A percentile compares a stretch with the other conserved stretches of the same genome.
Conservation (phyloP, 352 stramenopile species). For the Globisporangium camurandrum region DNA sequence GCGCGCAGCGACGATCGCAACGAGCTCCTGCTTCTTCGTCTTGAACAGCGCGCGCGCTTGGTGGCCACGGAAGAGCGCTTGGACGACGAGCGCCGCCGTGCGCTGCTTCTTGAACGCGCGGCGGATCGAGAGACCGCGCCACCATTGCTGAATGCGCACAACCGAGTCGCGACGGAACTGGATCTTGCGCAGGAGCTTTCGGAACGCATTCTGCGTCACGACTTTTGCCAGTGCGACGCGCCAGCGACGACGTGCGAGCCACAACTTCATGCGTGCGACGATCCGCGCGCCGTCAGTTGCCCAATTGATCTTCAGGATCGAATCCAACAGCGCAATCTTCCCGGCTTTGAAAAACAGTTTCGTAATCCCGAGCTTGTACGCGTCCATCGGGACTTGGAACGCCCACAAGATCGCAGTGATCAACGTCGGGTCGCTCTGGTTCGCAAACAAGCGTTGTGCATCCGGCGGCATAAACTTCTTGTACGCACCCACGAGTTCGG, state of each 20-base stretch:
- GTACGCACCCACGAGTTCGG: slow-evolving; percentile 58
- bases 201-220: slow-evolving; percentile 48
- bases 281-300: slow-evolving; percentile 45
- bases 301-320: slow-evolving; percentile 75
- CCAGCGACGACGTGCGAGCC: slow-evolving; percentile 65
- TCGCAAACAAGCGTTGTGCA: slow-evolving; percentile 58
- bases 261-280: slow-evolving; percentile 58
- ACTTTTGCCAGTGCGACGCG: slow-evolving; percentile 64
- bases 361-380: slow-evolving; percentile 80
- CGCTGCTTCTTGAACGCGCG: slow-evolving; percentile 82
- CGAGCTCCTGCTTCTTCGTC: slow-evolving; percentile 81
- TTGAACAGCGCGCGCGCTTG: slow-evolving; percentile 68
- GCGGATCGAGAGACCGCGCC: slow-evolving; percentile 61
- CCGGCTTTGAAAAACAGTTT: slow-evolving; percentile 68
- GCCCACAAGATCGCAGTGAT: slow-evolving; percentile 81
- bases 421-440: slow-evolving; percentile 65
- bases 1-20: slow-evolving; percentile 64
- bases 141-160: slow-evolving; percentile 79
- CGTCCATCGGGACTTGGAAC: slow-evolving; percentile 70
- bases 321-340: slow-evolving; percentile 70
- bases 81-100: slow-evolving; percentile 56
- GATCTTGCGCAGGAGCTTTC: slow-evolving; percentile 43
- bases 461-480: slow-evolving; percentile 64
- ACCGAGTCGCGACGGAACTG: slow-evolving; percentile 54
- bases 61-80: slow-evolving; percentile 77